phyloP scores from a whole-genome alignment of 1,284 basidiomycete genomes.

The Marasmius tenuissimus region DNA sequence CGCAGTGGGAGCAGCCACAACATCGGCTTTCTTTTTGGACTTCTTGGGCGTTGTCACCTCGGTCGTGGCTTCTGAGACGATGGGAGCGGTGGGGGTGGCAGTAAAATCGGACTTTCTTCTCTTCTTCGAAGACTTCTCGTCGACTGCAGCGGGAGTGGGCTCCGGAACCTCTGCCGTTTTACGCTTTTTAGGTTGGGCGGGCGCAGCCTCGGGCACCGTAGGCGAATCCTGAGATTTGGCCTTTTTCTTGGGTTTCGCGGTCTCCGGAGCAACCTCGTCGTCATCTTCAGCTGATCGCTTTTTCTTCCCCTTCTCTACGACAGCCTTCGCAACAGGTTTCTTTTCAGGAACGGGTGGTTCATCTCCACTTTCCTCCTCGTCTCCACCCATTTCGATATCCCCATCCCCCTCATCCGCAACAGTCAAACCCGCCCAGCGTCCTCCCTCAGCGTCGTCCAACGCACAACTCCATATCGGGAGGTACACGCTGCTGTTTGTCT shows the following conservation, averaged over 20 bases:
- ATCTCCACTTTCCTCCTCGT: slow-evolving; percentile 25
- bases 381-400: slow-evolving; percentile 31
- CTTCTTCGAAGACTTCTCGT: slow-evolving; percentile 1
- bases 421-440: slow-evolving; percentile 60
- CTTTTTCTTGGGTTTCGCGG: slow-evolving; percentile 35
- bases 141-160: neutral
- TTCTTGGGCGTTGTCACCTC: slow-evolving; percentile 1
- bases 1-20: neutral
- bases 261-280: slow-evolving; percentile 17
- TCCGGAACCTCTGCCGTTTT: slow-evolving; percentile 13
- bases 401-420: slow-evolving; percentile 29
- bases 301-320: slow-evolving; percentile 27
- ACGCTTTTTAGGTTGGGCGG: slow-evolving; percentile 19
- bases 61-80: neutral
- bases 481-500: slow-evolving; percentile 83
- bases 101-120: neutral
- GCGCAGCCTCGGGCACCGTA: neutral
- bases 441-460: slow-evolving; percentile 61
- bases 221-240: slow-evolving; percentile 23
- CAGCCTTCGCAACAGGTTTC: slow-evolving; percentile 18
- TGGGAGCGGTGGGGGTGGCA: neutral
- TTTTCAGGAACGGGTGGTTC: slow-evolving; percentile 28
- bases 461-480: slow-evolving; percentile 88
- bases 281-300: slow-evolving; percentile 14
- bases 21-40: slow-evolving; percentile 1